Evolutionary conservation across 768 basidiomycete species (phyloP).

Genomic region (Pleurotus platypus): DNA sequence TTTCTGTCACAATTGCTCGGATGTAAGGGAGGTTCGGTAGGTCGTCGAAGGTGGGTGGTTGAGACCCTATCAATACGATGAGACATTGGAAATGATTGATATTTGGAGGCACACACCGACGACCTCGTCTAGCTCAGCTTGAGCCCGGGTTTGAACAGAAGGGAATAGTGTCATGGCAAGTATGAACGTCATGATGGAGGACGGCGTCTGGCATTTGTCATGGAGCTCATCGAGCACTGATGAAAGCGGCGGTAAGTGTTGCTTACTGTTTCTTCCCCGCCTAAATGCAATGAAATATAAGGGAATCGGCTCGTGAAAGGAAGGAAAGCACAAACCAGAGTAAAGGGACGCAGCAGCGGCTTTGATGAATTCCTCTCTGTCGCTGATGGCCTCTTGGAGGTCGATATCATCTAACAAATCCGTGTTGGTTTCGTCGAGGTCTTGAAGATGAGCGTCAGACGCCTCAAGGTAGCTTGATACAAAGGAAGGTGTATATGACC

Average conservation of each 20-base stretch:
- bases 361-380: constrained; percentile 26
- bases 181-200: constrained; percentile 29
- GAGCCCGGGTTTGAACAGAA: constrained; percentile 6
- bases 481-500: constrained; percentile 16
- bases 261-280: constrained; percentile 26
- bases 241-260: not conserved
- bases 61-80: not conserved
- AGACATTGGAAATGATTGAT: no score
- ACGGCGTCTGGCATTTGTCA: constrained; percentile 18
- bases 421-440: not conserved
- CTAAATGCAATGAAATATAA: constrained; percentile 6
- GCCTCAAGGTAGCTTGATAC: constrained; percentile 17
- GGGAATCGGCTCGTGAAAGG: no score
- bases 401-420: constrained; percentile 9
- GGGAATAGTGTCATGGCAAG: constrained; percentile 26
- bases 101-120: not conserved
- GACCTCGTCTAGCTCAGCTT: constrained; percentile 2
- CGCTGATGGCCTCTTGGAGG: constrained; percentile 1
- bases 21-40: constrained; percentile 1
- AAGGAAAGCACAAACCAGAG: constrained; percentile 12
- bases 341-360: constrained; percentile 26
- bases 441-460: not conserved
- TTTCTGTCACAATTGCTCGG: constrained; percentile 4
- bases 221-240: not conserved
- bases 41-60: not conserved